A percentile compares a stretch with the other conserved stretches of the same genome.
phyloP scores from a whole-genome alignment of 331 rosid species.

The Stylosanthes scabra region DNA sequence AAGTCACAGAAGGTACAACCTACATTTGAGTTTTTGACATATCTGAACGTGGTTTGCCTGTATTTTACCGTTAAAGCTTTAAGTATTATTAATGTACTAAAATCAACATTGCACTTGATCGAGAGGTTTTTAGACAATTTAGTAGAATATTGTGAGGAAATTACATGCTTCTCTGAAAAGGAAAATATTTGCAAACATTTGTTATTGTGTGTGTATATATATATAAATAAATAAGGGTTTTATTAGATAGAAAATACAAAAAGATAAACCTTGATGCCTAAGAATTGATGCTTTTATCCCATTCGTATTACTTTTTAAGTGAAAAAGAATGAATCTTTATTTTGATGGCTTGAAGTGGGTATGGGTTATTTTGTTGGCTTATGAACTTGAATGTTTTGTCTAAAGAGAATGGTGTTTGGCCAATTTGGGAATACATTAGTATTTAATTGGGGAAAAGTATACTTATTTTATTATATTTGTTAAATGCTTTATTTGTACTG shows the following conservation, averaged over 20 bases:
- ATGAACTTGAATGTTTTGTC: background rate
- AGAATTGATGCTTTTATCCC: conserved; percentile 19
- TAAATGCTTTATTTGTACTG: background rate
- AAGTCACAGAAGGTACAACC: conserved; percentile 78
- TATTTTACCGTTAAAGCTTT: conserved; percentile 30
- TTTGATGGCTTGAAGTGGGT: conserved; percentile 21
- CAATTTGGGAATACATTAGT: conserved; percentile 7
- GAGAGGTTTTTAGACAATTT: conserved; percentile 17
- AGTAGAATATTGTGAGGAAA: conserved; percentile 14
- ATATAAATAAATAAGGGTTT: background rate
- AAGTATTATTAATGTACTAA: conserved; percentile 8
- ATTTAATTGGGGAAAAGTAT: background rate
- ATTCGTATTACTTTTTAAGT: conserved; percentile 19
- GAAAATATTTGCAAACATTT: too few species aligned
- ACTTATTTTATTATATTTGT: background rate
- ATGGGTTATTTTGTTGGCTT: background rate
- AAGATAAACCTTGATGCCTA: background rate
- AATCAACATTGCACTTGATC: conserved; percentile 22
- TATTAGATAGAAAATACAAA: conserved; percentile 15
- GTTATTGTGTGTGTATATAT: too few species aligned
- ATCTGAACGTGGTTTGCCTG: conserved; percentile 25
- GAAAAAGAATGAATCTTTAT: conserved; percentile 20
- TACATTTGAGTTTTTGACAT: conserved; percentile 14
- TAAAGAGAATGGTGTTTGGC: conserved; percentile 9
- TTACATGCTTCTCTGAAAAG: conserved; percentile 13